Conservation (phyloP, 164 flowering plant species). For the Vitis rotundifolia region DNA sequence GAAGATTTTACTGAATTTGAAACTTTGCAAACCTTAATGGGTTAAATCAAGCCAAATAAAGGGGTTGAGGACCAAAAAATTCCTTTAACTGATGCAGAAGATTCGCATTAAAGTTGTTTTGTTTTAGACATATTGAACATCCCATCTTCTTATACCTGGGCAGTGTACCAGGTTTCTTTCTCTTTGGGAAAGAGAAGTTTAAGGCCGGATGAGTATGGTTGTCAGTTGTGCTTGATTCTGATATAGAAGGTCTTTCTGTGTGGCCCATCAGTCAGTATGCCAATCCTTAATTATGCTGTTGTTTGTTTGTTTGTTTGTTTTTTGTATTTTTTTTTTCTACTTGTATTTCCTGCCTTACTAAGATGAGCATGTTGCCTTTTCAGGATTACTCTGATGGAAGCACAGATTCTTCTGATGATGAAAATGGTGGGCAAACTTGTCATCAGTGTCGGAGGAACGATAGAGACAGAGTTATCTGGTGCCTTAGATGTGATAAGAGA, state of each 20-base stretch:
- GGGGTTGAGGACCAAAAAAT: no score
- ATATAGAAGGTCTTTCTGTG: neutral
- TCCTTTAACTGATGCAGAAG: no score
- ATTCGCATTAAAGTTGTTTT: no score
- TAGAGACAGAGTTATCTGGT: constrained; percentile 63
- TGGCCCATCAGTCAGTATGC: neutral
- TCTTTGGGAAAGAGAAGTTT: no score
- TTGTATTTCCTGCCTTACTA: neutral
- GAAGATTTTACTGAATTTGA: no score
- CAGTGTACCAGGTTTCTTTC: no score
- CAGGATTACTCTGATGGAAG: constrained; percentile 67
- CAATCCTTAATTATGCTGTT: neutral
- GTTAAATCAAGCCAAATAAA: no score
- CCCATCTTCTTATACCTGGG: no score
- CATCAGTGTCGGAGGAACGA: constrained; percentile 83
- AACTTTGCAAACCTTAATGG: no score
- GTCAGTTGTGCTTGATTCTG: neutral
- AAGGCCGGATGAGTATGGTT: neutral
- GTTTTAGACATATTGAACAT: no score
- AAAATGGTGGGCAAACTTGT: constrained; percentile 68
- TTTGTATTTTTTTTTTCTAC: neutral
- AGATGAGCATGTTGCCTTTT: constrained; percentile 14
- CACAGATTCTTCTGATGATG: constrained; percentile 77
- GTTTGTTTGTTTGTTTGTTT: neutral
- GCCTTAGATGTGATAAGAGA: constrained; percentile 77